Conservation (phyloP, 768 basidiomycete species). For the Boletus tomentosulus region DNA sequence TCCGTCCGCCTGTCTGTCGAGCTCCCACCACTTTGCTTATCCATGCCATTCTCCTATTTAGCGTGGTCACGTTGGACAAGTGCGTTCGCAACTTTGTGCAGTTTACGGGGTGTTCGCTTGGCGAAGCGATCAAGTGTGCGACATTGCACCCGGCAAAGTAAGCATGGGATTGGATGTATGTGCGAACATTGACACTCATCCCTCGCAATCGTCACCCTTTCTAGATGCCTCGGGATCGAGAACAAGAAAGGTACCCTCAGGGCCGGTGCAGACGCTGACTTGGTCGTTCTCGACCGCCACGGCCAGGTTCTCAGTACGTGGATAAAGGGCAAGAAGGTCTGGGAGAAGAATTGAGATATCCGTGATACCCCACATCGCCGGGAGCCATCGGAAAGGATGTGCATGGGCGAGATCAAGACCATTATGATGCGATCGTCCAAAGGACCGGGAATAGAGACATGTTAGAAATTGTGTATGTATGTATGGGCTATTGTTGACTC, state of each 20-base stretch:
- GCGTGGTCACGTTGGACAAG: slow-evolving; percentile 78
- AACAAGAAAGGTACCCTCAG: slow-evolving; percentile 76
- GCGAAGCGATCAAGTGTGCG: slow-evolving; percentile 81
- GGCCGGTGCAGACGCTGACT: slow-evolving; percentile 82
- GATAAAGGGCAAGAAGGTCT: slow-evolving; percentile 73
- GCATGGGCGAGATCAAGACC: neutral
- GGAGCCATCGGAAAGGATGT: neutral
- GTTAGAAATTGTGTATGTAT: neutral
- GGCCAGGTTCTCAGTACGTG: slow-evolving; percentile 69
- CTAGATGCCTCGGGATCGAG: slow-evolving; percentile 73
- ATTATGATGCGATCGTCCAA: neutral
- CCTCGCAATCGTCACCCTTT: neutral
- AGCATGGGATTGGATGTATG: slow-evolving; percentile 12
- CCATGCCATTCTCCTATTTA: slow-evolving; percentile 22
- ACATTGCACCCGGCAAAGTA: slow-evolving; percentile 83
- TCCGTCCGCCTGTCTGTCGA: slow-evolving; percentile 26
- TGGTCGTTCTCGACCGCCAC: slow-evolving; percentile 67
- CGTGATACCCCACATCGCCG: neutral
- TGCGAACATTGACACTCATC: neutral
- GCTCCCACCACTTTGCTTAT: neutral
- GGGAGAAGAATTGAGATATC: slow-evolving; percentile 38
- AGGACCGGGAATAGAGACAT: neutral
- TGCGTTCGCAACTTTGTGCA: slow-evolving; percentile 81
- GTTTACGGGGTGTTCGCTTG: slow-evolving; percentile 81
- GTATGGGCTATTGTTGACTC: neutral